These are phyloP conservation scores for Colletotrichum orchidophilum DNA, from an alignment of 2,329 filamentous ascomycete genomes.

Conservation along the genomic window DNA sequence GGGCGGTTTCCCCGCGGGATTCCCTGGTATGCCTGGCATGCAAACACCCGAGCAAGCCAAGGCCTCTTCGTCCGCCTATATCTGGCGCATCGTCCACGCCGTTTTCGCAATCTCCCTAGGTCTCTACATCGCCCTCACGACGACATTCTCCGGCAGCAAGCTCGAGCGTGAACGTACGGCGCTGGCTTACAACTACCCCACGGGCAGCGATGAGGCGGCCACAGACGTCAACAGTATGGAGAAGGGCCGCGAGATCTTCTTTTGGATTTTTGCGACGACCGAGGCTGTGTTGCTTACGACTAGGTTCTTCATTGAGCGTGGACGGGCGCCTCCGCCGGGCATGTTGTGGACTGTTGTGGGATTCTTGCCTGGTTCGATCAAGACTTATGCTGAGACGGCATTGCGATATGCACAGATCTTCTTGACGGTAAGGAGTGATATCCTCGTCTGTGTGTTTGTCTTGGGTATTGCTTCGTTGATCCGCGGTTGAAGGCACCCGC, in stretches of 20 bases:
- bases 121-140: constrained; percentile 74
- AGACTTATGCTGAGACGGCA: constrained; percentile 67
- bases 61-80: constrained; percentile 47
- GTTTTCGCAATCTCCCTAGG: constrained; percentile 76
- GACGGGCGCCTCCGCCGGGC: constrained; percentile 64
- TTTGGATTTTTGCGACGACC: constrained; percentile 83
- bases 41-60: constrained; percentile 45
- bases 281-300: constrained; percentile 78
- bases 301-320: constrained; percentile 75
- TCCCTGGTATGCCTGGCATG: constrained; percentile 48
- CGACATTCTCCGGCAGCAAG: constrained; percentile 75
- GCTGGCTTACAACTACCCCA: constrained; percentile 44
- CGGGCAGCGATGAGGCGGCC: constrained; percentile 40
- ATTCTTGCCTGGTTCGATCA: constrained; percentile 72
- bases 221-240: constrained; percentile 41
- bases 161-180: constrained; percentile 61
- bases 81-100: constrained; percentile 81
- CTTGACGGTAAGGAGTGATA: constrained; percentile 75
- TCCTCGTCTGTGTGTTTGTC: constrained; percentile 81
- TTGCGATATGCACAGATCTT: constrained; percentile 77
- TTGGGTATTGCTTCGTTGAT: constrained; percentile 67
- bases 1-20: constrained; percentile 41
- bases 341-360: constrained; percentile 70
- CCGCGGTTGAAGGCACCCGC: constrained; percentile 36
- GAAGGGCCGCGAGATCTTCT: constrained; percentile 64